Conservation (phyloP, 2,329 filamentous ascomycete genomes). For the Aplosporella prunicola region DNA sequence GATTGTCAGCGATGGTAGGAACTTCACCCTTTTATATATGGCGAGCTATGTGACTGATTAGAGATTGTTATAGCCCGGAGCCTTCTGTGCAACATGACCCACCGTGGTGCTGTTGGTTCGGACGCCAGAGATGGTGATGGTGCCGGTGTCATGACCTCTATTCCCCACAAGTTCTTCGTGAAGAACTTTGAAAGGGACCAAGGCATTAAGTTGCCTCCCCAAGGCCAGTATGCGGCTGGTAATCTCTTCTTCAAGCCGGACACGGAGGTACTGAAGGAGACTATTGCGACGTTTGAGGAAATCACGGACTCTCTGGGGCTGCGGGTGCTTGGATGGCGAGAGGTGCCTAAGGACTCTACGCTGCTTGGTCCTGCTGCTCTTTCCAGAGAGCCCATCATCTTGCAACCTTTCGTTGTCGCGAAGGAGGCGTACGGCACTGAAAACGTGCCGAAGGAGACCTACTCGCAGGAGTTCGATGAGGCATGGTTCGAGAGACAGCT, state of each 20-base stretch:
- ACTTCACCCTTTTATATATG: slow-evolving; percentile 19
- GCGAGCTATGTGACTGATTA: too few species aligned
- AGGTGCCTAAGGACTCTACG: slow-evolving; percentile 86
- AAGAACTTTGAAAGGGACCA: slow-evolving; percentile 96
- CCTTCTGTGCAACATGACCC: slow-evolving; percentile 99
- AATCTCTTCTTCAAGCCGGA: slow-evolving; percentile 99
- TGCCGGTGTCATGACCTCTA: slow-evolving; percentile 98
- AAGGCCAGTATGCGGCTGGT: slow-evolving; percentile 91
- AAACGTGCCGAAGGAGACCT: slow-evolving; percentile 66
- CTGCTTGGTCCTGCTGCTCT: slow-evolving; percentile 86
- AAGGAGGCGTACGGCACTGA: slow-evolving; percentile 75
- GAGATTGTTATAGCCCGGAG: slow-evolving; percentile 57
- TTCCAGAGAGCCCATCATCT: slow-evolving; percentile 88
- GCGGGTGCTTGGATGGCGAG: slow-evolving; percentile 90
- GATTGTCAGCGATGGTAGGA: slow-evolving; percentile 94
- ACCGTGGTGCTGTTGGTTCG: slow-evolving; percentile 94
- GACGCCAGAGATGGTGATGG: slow-evolving; percentile 97
- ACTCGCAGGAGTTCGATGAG: slow-evolving; percentile 73
- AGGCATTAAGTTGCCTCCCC: slow-evolving; percentile 73
- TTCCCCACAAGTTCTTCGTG: slow-evolving; percentile 95
- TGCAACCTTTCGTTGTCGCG: slow-evolving; percentile 91
- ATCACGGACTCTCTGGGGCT: slow-evolving; percentile 80
- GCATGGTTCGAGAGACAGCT: slow-evolving; percentile 84
- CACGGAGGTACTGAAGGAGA: slow-evolving; percentile 78
- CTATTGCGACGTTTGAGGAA: slow-evolving; percentile 87